Evolutionary conservation across 2,329 filamentous ascomycete species (phyloP), one percentile per base, ranked within the genome.

Genomic region (Aspergillus calidoustus): DNA sequence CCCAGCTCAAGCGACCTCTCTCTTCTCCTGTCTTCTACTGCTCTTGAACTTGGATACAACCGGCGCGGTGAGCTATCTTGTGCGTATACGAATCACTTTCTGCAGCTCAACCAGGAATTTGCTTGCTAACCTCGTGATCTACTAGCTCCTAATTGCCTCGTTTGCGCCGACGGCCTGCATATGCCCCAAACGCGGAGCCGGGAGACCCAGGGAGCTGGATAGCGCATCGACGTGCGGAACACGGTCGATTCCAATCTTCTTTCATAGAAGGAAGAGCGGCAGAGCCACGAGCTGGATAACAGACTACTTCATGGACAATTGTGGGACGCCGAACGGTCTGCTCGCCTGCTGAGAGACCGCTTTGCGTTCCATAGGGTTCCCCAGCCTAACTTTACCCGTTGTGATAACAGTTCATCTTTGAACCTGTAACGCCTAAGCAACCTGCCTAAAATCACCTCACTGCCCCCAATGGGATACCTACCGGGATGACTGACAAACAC

Each of bases 331-430:
- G 70, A 80, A 80, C 77, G 79, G 79, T 81, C 79, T 77, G 70
- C 80, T 82, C 80, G 72, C 69, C 70, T 63, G 68, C 63, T 79
- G 80, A 81, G 80, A 81, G 79, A 76, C 79, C 77, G 77, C 75
- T 80, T 81, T 80, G 80, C 80, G 79, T 82, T 82, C 79, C 79
- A 81, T 81, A 76, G 77, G 79, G 76, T 79, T 79, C 79, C 76
- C 75, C 77, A 78, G 76, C 77, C 77, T 76, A 71, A 65, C 61
- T 59, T 47, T 50, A 56, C 60, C 54, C 23, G 47, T 41, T 48
- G 51, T 64, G 57, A 38, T 48, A 13, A 15, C 34, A 41, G 34
- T 48, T 57, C 11, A 30, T 57, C 50, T 25, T 46, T 48, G 41
- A 43, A 25, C 59, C 34, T 50, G 19, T 43, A 50, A 54, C 63